Evolutionary conservation across 176 grass and related monocot genomes (phyloP).

Genomic region (Triticum turgidum): DNA sequence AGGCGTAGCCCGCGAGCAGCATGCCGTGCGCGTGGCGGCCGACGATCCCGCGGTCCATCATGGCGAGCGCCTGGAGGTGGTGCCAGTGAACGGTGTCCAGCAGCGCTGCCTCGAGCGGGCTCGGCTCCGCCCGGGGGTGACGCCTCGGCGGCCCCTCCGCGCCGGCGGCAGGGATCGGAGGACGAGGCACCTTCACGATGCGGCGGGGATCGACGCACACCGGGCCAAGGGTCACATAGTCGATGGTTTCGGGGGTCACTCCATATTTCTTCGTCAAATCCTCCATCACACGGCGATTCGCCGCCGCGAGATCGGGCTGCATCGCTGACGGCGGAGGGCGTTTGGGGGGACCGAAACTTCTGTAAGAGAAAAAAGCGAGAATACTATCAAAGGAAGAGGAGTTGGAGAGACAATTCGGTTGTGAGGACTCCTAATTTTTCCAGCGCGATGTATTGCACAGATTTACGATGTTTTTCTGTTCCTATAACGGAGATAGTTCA

Average conservation of each 20-base stretch:
- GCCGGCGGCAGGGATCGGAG: not conserved
- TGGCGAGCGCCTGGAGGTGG: constrained; percentile 11
- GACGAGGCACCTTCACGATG: not conserved
- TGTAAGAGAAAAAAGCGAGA: too few species aligned
- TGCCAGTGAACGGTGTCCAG: not conserved
- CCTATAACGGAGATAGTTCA: too few species aligned
- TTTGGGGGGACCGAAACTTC: too few species aligned
- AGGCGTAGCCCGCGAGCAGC: not conserved
- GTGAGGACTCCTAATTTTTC: too few species aligned
- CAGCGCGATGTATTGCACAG: too few species aligned
- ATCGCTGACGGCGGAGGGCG: not conserved
- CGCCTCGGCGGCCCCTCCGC: not conserved
- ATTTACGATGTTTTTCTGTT: too few species aligned
- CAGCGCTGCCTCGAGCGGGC: not conserved
- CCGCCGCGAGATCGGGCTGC: not conserved
- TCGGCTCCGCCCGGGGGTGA: not conserved
- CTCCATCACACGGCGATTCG: not conserved
- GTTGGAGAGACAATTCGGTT: too few species aligned
- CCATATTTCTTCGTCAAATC: not conserved
- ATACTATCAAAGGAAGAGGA: too few species aligned
- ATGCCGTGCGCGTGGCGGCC: not conserved
- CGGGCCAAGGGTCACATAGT: not conserved
- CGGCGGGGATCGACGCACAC: not conserved
- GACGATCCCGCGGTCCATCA: not conserved
- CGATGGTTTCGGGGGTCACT: not conserved